Base-by-base conservation (phyloP, 2,329 filamentous ascomycete species). In the Pestalotiopsis sp. region DNA sequence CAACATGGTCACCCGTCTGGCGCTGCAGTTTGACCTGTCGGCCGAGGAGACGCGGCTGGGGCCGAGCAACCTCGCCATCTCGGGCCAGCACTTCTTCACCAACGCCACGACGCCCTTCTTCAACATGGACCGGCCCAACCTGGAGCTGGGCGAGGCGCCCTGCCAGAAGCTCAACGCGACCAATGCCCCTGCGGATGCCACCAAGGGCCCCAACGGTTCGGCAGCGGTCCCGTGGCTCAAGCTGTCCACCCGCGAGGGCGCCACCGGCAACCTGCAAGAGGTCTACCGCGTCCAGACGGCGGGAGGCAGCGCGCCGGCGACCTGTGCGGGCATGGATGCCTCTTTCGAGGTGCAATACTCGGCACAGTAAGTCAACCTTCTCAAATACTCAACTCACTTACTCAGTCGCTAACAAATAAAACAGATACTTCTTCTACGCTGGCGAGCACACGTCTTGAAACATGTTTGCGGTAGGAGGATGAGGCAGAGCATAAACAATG, bases 261-360 rank as follows among this genome's bases (percentile, higher is more conserved):
- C 86, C n/a, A 91, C 89, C 1, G 88, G 88, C 2, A 82, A 84
- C 59, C 88, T 93, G 73, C 88, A 90, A 78, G 90, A 94, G 78
- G 91, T 97, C 27, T 98, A 95, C 82, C 89, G 95, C 13, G 83
- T 98, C 59, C 87, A 93, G 75, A 98, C 95, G 12, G 94, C 92
- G 0, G 95, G 94, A 31, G 95, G 95, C 12, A 88, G 86, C 61
- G 82, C 94, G 2, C 95, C 95, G 0, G 83, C 87, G 31, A 92
- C 90, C 0, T 98, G 95, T 78, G 78, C 87, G 41, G 92, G 89
- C 12, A 85, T 89, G 84, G 79, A 84, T 0, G 84, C 85, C 12
- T 76, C 81, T 1, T 95, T 98, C 73, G 83, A 91, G 71, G 89
- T 97, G 14, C 85, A 95, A 76, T 98, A 98, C 81, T 86, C 93